Evolutionary conservation across 1,139 yeast species (phyloP), one percentile per base, ranked within the genome.

Genomic region (Debaryomycetaceae sp.): DNA sequence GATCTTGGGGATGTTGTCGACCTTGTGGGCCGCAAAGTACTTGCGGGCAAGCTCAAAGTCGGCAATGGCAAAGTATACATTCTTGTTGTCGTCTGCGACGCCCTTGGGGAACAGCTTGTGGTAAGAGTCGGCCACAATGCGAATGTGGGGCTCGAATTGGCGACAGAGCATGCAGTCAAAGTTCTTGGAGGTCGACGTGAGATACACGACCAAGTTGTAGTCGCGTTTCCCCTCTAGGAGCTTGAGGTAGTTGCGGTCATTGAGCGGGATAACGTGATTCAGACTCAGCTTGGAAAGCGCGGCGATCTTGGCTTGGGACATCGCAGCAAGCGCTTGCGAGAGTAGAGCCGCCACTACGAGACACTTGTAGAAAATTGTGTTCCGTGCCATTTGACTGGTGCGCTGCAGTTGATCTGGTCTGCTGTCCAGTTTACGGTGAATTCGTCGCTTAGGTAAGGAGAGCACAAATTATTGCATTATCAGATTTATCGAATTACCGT

Each of bases 1-100:
- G 26, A 86, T 48, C 46, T 81, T 77, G 22, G 98, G 98, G 23
- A 90, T 94, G 36, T 75, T 76, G 42, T 73, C 71, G 43, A 90
- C 59, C 24, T 68, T 61, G 48, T 77, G 60, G 27, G 50, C 50
- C 45, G 60, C 64, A 62, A 79, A 85, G 40, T 66, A 64, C 32
- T 58, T 60, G 38, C 64, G 60, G 26, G 73, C 61, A 25, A 72
- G 72, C 30, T 65, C 55, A 45, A 82, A 77, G 45, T 87, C 95
- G 6, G 94, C 74, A 31, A 65, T 59, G 18, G 82, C 80, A 51
- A 90, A 83, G 55, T 70, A 76, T 23, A 87, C 55, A 39, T 62
- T 56, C 37, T 49, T 48, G 16, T 35, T 36, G n/a, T 40, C 39
- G 11, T 28, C 30, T 14, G 25, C 37, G 19, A 56, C 30, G 19